Percentiles rank a stretch among this genome's conserved stretches.
phyloP scores from a whole-genome alignment of 2,329 filamentous ascomycete genomes.

The Botryotinia globosa region DNA sequence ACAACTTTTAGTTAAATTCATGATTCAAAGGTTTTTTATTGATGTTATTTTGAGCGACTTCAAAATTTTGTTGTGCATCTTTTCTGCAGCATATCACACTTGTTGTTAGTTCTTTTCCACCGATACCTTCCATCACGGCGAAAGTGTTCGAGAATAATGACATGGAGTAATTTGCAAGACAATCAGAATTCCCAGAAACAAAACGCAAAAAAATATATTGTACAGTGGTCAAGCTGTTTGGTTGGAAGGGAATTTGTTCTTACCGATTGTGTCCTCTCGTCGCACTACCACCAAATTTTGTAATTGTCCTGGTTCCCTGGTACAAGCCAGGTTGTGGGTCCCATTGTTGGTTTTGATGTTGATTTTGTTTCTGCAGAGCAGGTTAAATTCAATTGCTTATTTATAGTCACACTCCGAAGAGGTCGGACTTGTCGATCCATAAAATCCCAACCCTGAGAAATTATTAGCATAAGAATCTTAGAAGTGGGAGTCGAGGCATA shows the following conservation, averaged over 20 bases:
- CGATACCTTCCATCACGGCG: neutral
- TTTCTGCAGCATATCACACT: neutral
- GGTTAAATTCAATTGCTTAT: neutral
- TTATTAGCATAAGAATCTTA: neutral
- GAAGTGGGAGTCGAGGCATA: neutral
- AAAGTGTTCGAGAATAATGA: neutral
- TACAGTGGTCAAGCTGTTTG: slow-evolving; percentile 1
- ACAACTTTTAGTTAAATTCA: neutral
- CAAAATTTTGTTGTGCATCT: neutral
- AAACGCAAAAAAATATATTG: neutral
- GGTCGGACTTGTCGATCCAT: neutral
- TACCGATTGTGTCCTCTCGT: neutral
- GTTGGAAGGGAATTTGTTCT: neutral
- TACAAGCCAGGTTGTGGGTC: neutral
- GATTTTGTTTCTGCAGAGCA: too few species aligned
- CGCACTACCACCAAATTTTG: neutral
- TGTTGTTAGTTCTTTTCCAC: neutral
- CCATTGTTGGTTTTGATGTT: neutral
- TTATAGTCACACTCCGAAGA: neutral
- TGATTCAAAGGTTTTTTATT: neutral
- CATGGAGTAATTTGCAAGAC: neutral
- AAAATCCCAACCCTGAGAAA: too few species aligned
- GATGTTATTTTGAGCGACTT: neutral
- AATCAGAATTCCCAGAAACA: neutral
- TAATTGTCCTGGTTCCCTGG: neutral